Percentiles rank a stretch among this genome's conserved stretches.
Evolutionary conservation across 176 grass and related monocot species (phyloP).

Genomic region (Rhynchospora pubera): DNA sequence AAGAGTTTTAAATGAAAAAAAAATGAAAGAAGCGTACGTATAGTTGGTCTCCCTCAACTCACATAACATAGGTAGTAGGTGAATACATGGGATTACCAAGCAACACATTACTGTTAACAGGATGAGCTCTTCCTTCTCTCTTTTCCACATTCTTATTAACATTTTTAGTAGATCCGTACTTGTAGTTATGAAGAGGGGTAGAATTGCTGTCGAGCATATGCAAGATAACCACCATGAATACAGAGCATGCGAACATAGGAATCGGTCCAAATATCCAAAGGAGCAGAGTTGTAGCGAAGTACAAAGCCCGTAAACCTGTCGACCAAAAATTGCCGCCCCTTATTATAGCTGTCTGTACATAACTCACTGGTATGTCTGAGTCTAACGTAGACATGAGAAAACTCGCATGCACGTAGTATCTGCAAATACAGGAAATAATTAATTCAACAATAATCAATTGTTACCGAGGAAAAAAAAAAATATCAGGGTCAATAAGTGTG

Average conservation of each 20-base stretch:
- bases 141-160: neutral
- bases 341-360: conserved; percentile 67
- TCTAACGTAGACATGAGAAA: conserved; percentile 75
- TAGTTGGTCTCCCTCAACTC: neutral
- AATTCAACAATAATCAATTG: neutral
- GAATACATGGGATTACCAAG: neutral
- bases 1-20: neutral
- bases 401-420: conserved; percentile 90
- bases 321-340: conserved; percentile 80
- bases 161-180: conserved; percentile 29
- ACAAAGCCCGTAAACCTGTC: conserved; percentile 65
- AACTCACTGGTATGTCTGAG: conserved; percentile 64
- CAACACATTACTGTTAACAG: neutral
- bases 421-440: neutral
- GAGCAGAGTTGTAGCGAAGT: conserved; percentile 74
- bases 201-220: conserved; percentile 70
- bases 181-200: conserved; percentile 72
- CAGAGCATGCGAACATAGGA: conserved; percentile 60
- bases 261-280: conserved; percentile 92
- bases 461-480: too few species aligned
- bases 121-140: neutral
- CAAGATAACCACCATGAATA: conserved; percentile 67
- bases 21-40: neutral
- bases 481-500: too few species aligned
- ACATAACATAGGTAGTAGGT: neutral